Evolutionary conservation across 2,329 filamentous ascomycete species (phyloP).

Genomic region (Cercospora citrullina): DNA sequence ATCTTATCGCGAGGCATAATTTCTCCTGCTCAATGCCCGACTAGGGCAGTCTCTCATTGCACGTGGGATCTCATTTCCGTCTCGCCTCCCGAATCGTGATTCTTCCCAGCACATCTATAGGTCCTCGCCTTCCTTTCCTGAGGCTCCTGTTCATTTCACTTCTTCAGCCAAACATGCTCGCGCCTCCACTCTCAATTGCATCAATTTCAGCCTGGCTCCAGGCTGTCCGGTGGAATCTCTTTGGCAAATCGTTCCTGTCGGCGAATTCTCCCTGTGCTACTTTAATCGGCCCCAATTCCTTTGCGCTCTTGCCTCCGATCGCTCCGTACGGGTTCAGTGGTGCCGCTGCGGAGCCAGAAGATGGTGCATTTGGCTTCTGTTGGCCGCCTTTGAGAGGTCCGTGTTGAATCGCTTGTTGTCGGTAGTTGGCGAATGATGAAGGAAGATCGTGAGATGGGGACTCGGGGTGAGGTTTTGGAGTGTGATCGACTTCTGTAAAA

Average conservation of each 20-base stretch:
- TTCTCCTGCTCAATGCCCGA: neutral
- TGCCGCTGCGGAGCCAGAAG: conserved; percentile 19
- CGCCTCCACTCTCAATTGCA: conserved; percentile 90
- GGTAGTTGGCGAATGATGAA: conserved; percentile 71
- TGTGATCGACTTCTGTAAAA: conserved; percentile 68
- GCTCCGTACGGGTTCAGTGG: conserved; percentile 37
- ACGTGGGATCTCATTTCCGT: neutral
- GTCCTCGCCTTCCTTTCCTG: no score
- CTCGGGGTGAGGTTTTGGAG: conserved; percentile 70
- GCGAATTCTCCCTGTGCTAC: conserved; percentile 76
- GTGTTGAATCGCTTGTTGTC: conserved; percentile 75
- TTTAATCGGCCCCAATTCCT: conserved; percentile 69
- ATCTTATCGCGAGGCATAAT: neutral
- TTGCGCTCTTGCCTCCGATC: conserved; percentile 64
- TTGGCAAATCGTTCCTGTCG: conserved; percentile 83
- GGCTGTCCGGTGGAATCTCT: conserved; percentile 73
- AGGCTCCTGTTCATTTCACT: neutral
- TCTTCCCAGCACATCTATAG: no score
- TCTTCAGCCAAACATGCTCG: conserved; percentile 49
- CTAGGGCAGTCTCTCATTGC: neutral
- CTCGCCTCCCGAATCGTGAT: no score
- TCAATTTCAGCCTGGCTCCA: conserved; percentile 87
- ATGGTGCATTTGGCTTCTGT: conserved; percentile 19
- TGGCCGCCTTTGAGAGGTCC: conserved; percentile 59
- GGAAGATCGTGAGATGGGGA: conserved; percentile 67